Conservation (phyloP, 768 basidiomycete genomes). For the Serendipita sp. region DNA sequence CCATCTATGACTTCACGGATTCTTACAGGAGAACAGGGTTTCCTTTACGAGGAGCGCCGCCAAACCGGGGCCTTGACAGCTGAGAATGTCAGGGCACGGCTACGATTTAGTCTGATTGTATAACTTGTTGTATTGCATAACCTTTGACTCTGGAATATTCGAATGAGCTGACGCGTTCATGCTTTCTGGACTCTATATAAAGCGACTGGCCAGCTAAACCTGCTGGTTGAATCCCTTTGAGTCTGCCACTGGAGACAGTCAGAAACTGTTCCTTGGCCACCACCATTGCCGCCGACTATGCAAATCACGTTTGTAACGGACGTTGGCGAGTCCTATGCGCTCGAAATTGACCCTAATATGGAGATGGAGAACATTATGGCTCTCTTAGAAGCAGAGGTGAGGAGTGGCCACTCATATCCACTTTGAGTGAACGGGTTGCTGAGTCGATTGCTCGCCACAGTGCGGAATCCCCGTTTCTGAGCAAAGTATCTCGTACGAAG, state of each 20-base stretch:
- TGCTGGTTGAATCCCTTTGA: neutral
- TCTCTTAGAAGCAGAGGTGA: conserved; percentile 86
- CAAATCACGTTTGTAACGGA: conserved; percentile 26
- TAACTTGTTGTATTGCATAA: neutral
- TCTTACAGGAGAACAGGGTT: neutral
- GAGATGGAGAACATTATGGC: conserved; percentile 87
- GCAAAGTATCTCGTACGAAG: conserved; percentile 56
- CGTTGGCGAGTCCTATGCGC: conserved; percentile 20
- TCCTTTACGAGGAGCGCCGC: conserved; percentile 20
- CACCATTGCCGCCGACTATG: conserved; percentile 14
- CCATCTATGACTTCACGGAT: neutral
- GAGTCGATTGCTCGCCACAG: conserved; percentile 24
- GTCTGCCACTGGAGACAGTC: neutral
- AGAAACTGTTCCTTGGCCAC: neutral
- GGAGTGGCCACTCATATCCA: conserved; percentile 16
- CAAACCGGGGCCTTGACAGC: neutral
- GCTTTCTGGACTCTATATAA: neutral
- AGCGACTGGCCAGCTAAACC: neutral
- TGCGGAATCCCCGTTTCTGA: conserved; percentile 57
- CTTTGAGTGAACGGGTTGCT: neutral
- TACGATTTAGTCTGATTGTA: neutral
- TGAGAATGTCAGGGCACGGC: too few relatives aligned
- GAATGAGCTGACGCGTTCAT: neutral
- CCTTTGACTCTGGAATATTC: conserved; percentile 3
- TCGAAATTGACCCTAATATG: conserved; percentile 86